A percentile compares a stretch with the other conserved stretches of the same genome.
phyloP scores from a whole-genome alignment of 106 monocot genomes.

The Allium fistulosum region DNA sequence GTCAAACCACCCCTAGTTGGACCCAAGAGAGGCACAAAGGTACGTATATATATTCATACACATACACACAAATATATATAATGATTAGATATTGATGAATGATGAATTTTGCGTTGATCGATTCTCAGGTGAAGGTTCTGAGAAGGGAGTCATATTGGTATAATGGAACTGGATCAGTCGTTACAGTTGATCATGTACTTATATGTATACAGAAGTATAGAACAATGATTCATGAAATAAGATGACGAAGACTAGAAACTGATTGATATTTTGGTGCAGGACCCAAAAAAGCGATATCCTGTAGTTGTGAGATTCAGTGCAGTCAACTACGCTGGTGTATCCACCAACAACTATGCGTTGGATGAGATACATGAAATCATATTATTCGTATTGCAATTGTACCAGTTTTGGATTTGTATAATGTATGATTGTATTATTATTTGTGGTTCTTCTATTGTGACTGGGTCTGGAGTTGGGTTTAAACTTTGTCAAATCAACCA shows the following conservation, averaged over 20 bases:
- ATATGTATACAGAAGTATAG: slow-evolving; percentile 15
- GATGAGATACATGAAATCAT: slow-evolving; percentile 32
- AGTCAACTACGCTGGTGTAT: slow-evolving; percentile 34
- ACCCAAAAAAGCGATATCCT: slow-evolving; percentile 27
- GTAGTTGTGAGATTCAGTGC: slow-evolving; percentile 36
- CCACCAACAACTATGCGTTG: slow-evolving; percentile 43
- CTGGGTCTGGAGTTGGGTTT: background rate
- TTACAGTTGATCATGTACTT: too few species aligned
- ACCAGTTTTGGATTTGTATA: background rate
- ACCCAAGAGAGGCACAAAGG: slow-evolving; percentile 8
- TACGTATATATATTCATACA: background rate
- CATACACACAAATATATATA: too few species aligned
- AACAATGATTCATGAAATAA: slow-evolving; percentile 14
- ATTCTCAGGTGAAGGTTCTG: slow-evolving; percentile 12
- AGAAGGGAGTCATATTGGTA: too few species aligned
- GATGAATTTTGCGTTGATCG: background rate
- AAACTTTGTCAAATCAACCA: too few species aligned
- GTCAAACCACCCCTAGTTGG: background rate
- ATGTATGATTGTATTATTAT: background rate
- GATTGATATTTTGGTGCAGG: slow-evolving; percentile 1
- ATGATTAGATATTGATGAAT: background rate
- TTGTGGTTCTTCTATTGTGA: background rate
- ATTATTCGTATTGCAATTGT: slow-evolving; percentile 1
- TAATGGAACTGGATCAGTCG: too few species aligned
- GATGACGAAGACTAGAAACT: background rate